Evolutionary conservation across 768 basidiomycete genomes (phyloP).

Genomic region (Paxillus rubicundulus): DNA sequence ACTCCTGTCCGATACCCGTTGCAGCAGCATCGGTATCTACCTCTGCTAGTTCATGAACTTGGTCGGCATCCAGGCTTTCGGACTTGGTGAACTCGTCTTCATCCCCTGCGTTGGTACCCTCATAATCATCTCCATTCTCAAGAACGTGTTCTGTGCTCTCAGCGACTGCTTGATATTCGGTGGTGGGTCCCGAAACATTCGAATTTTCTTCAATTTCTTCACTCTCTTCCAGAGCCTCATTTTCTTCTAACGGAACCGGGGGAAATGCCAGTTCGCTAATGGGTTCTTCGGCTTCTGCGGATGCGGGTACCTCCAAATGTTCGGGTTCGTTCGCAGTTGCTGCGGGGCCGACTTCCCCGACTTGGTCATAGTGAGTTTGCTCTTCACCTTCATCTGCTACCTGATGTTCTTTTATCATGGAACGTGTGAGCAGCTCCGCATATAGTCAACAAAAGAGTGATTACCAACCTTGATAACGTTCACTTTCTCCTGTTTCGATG

Average conservation of each 20-base stretch:
- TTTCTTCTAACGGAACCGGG: constrained; percentile 5
- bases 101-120: constrained; percentile 12
- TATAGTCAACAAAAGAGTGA: not conserved
- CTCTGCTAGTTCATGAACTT: constrained; percentile 19
- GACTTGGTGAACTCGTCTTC: constrained; percentile 17
- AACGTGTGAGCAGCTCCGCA: not conserved
- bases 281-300: constrained; percentile 1
- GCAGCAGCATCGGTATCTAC: constrained; percentile 23
- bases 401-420: constrained; percentile 11
- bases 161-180: constrained; percentile 17
- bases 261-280: constrained; percentile 1
- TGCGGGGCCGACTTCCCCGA: not conserved
- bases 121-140: constrained; percentile 23
- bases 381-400: constrained; percentile 14
- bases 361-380: constrained; percentile 3
- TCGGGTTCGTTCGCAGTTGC: not conserved
- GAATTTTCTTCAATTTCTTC: constrained; percentile 1
- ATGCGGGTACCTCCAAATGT: not conserved
- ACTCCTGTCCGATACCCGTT: constrained; percentile 6
- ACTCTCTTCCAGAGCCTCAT: constrained; percentile 5
- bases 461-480: constrained; percentile 21
- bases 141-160: constrained; percentile 13
- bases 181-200: constrained; percentile 8
- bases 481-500: constrained; percentile 14
- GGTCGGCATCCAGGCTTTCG: constrained; percentile 29